Percentiles rank a stretch among this genome's conserved stretches.
These are phyloP conservation scores for Wickerhamomyces mucosus DNA, from an alignment of 805 yeast genomes.

Conservation along the genomic window DNA sequence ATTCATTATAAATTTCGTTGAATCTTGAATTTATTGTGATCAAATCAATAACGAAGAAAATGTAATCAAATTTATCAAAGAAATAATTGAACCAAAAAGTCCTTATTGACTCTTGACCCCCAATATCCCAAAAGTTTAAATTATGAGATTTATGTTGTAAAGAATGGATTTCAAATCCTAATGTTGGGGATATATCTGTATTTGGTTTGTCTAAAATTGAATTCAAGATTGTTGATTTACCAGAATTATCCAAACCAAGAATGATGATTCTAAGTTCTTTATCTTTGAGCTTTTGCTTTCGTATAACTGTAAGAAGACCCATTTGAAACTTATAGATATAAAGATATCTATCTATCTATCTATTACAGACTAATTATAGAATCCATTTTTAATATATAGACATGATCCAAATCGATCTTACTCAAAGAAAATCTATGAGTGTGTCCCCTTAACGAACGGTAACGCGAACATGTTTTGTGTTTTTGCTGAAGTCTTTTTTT, in stretches of 20 bases:
- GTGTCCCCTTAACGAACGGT: too few relatives aligned
- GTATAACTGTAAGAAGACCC: slow-evolving; percentile 76
- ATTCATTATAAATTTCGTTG: slow-evolving; percentile 54
- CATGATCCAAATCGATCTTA: too few relatives aligned
- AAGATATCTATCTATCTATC: too few relatives aligned
- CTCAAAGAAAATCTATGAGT: too few relatives aligned
- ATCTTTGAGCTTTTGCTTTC: slow-evolving; percentile 77
- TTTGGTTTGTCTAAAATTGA: slow-evolving; percentile 40
- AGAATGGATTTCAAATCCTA: slow-evolving; percentile 80
- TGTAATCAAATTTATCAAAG: slow-evolving; percentile 55
- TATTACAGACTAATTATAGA: too few relatives aligned
- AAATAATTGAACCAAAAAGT: slow-evolving; percentile 93
- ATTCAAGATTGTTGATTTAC: slow-evolving; percentile 79
- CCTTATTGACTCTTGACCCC: slow-evolving; percentile 78
- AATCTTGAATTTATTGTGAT: slow-evolving; percentile 44
- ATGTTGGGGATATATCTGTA: slow-evolving; percentile 65
- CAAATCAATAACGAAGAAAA: slow-evolving; percentile 83
- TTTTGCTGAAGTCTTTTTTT: too few relatives aligned
- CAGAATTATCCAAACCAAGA: slow-evolving; percentile 85
- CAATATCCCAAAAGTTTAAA: slow-evolving; percentile 77
- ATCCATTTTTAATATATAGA: too few relatives aligned
- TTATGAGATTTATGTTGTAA: slow-evolving; percentile 27
- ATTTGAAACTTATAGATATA: too few relatives aligned
- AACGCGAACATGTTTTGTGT: too few relatives aligned
- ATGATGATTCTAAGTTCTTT: slow-evolving; percentile 64